phyloP scores from a whole-genome alignment of 83 land plant species.

The Picea abies region DNA sequence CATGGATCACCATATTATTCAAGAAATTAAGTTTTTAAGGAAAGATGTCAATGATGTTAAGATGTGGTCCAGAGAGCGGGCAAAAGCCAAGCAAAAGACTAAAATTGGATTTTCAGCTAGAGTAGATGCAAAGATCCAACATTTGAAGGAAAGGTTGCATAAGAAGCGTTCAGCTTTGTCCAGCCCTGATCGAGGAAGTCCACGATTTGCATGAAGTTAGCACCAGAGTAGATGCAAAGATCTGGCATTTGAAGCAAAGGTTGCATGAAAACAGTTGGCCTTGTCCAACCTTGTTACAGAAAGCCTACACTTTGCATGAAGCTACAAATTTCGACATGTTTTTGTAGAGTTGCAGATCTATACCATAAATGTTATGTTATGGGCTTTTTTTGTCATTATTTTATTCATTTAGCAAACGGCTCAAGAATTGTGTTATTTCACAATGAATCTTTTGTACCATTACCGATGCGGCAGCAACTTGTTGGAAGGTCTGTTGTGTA shows the following conservation, averaged over 20 bases:
- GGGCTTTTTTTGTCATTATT: neutral
- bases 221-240: slow-evolving; percentile 61
- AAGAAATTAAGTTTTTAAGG: slow-evolving; percentile 75
- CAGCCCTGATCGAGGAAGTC: neutral
- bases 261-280: slow-evolving; percentile 37
- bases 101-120: slow-evolving; percentile 82
- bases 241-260: slow-evolving; percentile 43
- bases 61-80: slow-evolving; percentile 80
- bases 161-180: slow-evolving; percentile 33
- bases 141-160: slow-evolving; percentile 48
- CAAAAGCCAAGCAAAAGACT: slow-evolving; percentile 71
- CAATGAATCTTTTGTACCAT: neutral
- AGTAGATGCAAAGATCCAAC: slow-evolving; percentile 63
- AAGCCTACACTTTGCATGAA: neutral
- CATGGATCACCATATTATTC: slow-evolving; percentile 90
- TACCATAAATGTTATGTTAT: neutral
- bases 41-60: slow-evolving; percentile 62
- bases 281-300: neutral
- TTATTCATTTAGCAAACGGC: neutral
- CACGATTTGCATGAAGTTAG: slow-evolving; percentile 39
- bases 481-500: neutral
- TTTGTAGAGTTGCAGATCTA: neutral
- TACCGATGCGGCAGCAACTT: neutral
- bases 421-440: slow-evolving; percentile 10
- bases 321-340: slow-evolving; percentile 2